Evolutionary conservation across 441 rosid species (phyloP), one percentile per base, ranked within the genome.

Genomic region (Manihot esculenta): DNA sequence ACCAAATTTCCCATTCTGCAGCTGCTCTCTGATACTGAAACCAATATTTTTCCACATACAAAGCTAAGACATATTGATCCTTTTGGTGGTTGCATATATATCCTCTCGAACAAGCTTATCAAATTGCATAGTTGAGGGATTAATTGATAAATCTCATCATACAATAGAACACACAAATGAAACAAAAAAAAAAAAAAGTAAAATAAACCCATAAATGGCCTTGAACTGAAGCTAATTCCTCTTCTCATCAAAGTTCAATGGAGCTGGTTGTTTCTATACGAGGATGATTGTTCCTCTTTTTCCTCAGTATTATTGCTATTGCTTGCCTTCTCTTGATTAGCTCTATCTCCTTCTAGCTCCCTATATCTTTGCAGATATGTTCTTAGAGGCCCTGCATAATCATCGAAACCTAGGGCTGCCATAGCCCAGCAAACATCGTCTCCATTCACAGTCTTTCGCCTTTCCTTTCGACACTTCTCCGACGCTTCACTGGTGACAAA

Each of bases 371-470:
- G 73, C 72, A 87, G 64, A 66, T 83, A 84, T 62, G 81, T 73
- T 54, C 72, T 80, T 5, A 87, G 42, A 15, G 86, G 84, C 18
- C 17, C 74, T 0, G 78, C 76, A 23, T 80, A 83, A 8, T 83
- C 87, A 23, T 87, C 91, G 3, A 87, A 87, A 0, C 91, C 88
- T 33, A 87, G 82, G 8, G 76, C 23, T 3, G 57, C 81, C 76
- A 87, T 67, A n/a, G 91, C 87, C 80, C 81, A 84, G 74, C 91
- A 84, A 54, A 87, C 62, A 54, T 87, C 91, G 3, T 87, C 91
- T 17, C 88, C 88, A 18, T 83, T 84, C 17, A 87, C 82, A 0
- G 91, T 87, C 81, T 87, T 87, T 7, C 88, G 72, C 73, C 88
- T 77, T 49, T 87, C 91, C 62, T 74, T 83, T 60, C 65, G 73